Conservation (phyloP, 805 yeast genomes). For the Metschnikowia colocasiae region DNA sequence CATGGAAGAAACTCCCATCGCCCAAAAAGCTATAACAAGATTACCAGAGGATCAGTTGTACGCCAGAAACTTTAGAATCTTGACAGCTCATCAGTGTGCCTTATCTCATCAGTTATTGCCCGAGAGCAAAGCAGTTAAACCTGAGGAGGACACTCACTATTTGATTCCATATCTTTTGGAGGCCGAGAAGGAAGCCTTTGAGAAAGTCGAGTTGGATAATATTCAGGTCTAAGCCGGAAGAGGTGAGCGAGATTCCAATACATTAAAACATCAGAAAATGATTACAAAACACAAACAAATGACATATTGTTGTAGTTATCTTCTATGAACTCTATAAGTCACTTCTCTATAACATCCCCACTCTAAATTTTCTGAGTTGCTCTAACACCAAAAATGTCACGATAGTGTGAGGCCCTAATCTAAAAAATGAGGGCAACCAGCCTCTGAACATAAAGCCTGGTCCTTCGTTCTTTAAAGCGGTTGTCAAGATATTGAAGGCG, state of each 20-base stretch:
- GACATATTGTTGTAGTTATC: not conserved
- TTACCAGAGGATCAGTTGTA: constrained; percentile 79
- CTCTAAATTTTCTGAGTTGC: constrained; percentile 51
- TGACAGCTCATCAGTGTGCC: constrained; percentile 87
- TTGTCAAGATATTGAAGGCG: constrained; percentile 47
- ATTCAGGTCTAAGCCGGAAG: constrained; percentile 33
- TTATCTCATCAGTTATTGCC: constrained; percentile 85
- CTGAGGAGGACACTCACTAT: constrained; percentile 79
- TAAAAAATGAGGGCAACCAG: constrained; percentile 82
- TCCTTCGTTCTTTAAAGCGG: constrained; percentile 68
- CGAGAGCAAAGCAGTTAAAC: constrained; percentile 66
- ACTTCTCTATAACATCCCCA: constrained; percentile 41
- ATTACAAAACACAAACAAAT: not conserved
- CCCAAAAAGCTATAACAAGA: constrained; percentile 86
- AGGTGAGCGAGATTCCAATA: not conserved
- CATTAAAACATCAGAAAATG: not conserved
- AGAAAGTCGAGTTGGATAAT: constrained; percentile 86
- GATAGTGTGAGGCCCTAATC: constrained; percentile 81
- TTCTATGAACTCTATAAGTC: not conserved
- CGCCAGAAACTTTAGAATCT: constrained; percentile 87
- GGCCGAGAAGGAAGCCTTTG: constrained; percentile 88
- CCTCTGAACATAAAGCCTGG: constrained; percentile 81
- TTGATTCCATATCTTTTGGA: constrained; percentile 86
- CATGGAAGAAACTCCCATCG: constrained; percentile 79
- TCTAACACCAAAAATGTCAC: constrained; percentile 66